These are phyloP conservation scores for Arthrobotrys conoides DNA, from an alignment of 2,329 filamentous ascomycete genomes.

Conservation along the genomic window DNA sequence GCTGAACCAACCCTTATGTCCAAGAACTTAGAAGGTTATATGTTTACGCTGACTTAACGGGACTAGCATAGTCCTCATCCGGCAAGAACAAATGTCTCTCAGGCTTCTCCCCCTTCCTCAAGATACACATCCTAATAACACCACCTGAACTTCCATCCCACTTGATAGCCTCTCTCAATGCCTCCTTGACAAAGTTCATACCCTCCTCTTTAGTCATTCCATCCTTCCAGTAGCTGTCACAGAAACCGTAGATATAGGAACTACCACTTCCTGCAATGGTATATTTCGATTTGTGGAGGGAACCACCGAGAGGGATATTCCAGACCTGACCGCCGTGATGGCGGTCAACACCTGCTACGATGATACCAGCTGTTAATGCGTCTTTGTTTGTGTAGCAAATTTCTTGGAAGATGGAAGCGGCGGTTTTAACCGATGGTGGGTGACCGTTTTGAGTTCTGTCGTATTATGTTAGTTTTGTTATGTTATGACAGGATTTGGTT, in stretches of 20 bases:
- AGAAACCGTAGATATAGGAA: conserved; percentile 99
- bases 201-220: conserved; percentile 93
- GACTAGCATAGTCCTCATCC: conserved; percentile 80
- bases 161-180: conserved; percentile 94
- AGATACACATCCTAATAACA: conserved; percentile 96
- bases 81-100: conserved; percentile 95
- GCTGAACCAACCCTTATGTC: conserved; percentile 3
- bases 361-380: conserved; percentile 85
- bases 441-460: conserved; percentile 85
- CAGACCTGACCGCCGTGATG: conserved; percentile 97
- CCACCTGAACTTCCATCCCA: conserved; percentile 99
- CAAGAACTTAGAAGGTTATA: not conserved
- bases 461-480: conserved; percentile 1
- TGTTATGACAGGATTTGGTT: not conserved
- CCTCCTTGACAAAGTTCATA: conserved; percentile 90
- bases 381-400: conserved; percentile 99
- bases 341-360: conserved; percentile 98
- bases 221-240: conserved; percentile 95
- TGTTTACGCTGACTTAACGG: conserved; percentile 29
- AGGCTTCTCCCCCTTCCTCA: conserved; percentile 85
- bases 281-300: conserved; percentile 96
- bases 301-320: conserved; percentile 95
- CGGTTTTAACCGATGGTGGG: conserved; percentile 92
- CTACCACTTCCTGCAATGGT: conserved; percentile 96
- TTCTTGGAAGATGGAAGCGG: conserved; percentile 96